Conservation (phyloP, 345 rosid genomes). For the Rhizophora mangle region DNA sequence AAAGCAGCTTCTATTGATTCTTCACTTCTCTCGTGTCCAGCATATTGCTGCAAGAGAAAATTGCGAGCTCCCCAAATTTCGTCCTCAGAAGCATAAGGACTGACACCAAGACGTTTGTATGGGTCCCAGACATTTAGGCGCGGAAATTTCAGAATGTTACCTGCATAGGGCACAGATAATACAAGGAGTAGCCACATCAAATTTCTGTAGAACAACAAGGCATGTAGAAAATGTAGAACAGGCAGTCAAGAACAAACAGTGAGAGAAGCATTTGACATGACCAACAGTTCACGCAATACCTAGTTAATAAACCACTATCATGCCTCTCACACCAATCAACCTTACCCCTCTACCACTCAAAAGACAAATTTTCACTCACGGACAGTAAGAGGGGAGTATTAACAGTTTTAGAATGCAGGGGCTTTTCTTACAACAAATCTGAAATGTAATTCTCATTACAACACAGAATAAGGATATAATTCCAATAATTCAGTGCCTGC, state of each 20-base stretch:
- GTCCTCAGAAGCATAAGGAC: constrained; percentile 83
- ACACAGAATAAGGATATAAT: too few relatives aligned
- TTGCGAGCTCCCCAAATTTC: constrained; percentile 97
- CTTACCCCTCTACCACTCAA: background rate
- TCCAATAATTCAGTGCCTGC: too few relatives aligned
- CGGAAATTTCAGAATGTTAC: constrained; percentile 62
- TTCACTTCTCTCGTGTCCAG: constrained; percentile 88
- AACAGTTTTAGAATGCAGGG: too few relatives aligned
- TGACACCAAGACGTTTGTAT: constrained; percentile 72
- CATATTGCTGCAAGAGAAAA: constrained; percentile 79
- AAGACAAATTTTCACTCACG: too few relatives aligned
- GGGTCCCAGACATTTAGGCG: constrained; percentile 85
- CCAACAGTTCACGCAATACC: background rate
- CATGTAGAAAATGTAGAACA: background rate
- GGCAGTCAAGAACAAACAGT: background rate
- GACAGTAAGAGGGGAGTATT: too few relatives aligned
- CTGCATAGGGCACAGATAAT: constrained; percentile 31
- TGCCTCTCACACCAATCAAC: background rate
- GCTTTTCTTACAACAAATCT: too few relatives aligned
- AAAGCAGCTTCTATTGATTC: constrained; percentile 95
- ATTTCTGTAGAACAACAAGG: background rate
- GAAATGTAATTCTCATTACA: too few relatives aligned
- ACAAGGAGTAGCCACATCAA: background rate
- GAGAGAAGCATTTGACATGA: background rate
- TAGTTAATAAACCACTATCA: background rate